phyloP scores from a whole-genome alignment of 176 grass and related monocot genomes.

The Otatea glauca region DNA sequence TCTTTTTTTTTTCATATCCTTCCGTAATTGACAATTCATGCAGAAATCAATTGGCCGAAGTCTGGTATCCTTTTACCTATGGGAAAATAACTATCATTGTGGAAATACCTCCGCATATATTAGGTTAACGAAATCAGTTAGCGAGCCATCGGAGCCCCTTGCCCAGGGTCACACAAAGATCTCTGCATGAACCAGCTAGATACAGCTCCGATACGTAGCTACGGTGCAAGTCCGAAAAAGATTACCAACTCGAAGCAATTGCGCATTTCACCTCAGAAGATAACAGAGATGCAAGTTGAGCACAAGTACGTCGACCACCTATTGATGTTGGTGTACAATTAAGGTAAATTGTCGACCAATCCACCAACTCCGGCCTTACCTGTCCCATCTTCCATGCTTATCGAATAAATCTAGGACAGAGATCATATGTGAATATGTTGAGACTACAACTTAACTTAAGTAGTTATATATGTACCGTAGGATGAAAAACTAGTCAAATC shows the following conservation, averaged over 20 bases:
- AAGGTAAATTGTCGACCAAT: not conserved
- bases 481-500: too few species aligned
- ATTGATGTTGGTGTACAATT: not conserved
- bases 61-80: not conserved
- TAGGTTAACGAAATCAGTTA: not conserved
- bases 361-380: not conserved
- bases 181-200: not conserved
- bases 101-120: not conserved
- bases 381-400: not conserved
- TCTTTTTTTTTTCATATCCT: not conserved
- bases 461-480: too few species aligned
- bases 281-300: not conserved
- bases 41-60: not conserved
- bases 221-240: not conserved
- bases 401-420: too few species aligned
- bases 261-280: not conserved
- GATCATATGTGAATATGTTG: too few species aligned
- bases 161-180: not conserved
- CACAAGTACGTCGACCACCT: not conserved
- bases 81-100: too few species aligned
- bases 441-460: too few species aligned
- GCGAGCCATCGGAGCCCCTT: not conserved
- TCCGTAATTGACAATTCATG: not conserved
- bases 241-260: not conserved
- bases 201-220: not conserved